Percentiles rank a stretch among this genome's conserved stretches.
phyloP scores from a whole-genome alignment of 768 basidiomycete species.

The Mrakia gelida region DNA sequence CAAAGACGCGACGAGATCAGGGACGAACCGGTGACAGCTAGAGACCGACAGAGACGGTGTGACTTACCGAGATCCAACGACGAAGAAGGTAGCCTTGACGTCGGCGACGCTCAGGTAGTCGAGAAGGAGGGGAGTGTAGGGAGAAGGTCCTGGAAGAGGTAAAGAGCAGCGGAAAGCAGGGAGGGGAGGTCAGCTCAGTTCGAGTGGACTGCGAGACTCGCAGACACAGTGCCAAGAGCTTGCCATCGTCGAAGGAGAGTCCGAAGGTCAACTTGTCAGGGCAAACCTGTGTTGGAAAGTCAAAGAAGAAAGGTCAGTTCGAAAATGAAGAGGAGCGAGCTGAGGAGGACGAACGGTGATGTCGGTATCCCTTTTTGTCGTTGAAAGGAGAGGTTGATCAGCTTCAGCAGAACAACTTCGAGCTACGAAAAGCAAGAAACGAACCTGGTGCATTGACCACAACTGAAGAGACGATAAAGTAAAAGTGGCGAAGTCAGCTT shows the following conservation, averaged over 20 bases:
- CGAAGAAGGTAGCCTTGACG: slow-evolving; percentile 80
- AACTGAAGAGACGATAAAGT: background rate
- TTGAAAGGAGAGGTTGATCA: slow-evolving; percentile 34
- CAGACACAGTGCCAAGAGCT: slow-evolving; percentile 69
- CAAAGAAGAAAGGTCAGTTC: background rate
- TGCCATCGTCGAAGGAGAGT: slow-evolving; percentile 51
- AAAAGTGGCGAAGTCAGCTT: background rate
- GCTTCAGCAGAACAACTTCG: no score
- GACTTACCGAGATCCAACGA: slow-evolving; percentile 37
- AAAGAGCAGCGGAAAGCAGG: background rate
- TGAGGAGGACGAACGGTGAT: slow-evolving; percentile 7
- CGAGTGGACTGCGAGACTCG: slow-evolving; percentile 49
- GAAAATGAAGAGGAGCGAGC: background rate
- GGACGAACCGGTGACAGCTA: background rate
- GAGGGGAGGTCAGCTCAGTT: slow-evolving; percentile 61
- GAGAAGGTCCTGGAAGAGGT: slow-evolving; percentile 54
- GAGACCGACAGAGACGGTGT: background rate
- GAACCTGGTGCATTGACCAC: slow-evolving; percentile 2
- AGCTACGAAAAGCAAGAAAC: background rate
- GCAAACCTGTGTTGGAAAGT: slow-evolving; percentile 49
- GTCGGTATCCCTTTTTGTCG: slow-evolving; percentile 17
- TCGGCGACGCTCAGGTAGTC: slow-evolving; percentile 55
- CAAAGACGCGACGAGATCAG: background rate
- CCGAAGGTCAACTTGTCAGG: slow-evolving; percentile 61
- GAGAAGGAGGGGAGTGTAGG: slow-evolving; percentile 69